Evolutionary conservation across 75 land plant genomes (phyloP).

Genomic region (Selaginella moellendorffii): DNA sequence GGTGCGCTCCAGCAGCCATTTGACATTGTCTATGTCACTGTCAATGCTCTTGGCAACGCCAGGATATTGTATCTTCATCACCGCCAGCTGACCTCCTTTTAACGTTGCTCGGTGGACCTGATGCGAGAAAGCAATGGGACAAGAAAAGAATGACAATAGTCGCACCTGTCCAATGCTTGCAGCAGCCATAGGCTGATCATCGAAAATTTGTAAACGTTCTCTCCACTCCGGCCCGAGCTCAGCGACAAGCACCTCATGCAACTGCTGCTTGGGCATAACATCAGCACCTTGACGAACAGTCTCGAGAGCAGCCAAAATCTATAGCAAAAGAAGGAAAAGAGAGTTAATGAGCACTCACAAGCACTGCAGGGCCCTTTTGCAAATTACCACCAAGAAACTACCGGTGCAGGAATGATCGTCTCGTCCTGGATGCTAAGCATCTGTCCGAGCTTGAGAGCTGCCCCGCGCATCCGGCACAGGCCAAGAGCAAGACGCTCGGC

Average conservation of each 20-base stretch:
- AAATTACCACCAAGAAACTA: slow-evolving; percentile 16
- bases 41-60: slow-evolving; percentile 99
- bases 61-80: slow-evolving; percentile 98
- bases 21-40: slow-evolving; percentile 95
- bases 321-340: neutral
- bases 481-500: slow-evolving; percentile 88
- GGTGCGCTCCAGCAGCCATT: slow-evolving; percentile 58
- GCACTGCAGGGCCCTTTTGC: neutral
- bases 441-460: slow-evolving; percentile 91
- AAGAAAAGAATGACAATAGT: neutral
- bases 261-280: slow-evolving; percentile 82
- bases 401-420: slow-evolving; percentile 74
- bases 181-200: slow-evolving; percentile 91
- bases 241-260: slow-evolving; percentile 54
- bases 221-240: slow-evolving; percentile 81
- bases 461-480: slow-evolving; percentile 96
- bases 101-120: slow-evolving; percentile 89
- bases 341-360: neutral
- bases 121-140: neutral
- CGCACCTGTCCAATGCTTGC: slow-evolving; percentile 97
- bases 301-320: slow-evolving; percentile 92
- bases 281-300: slow-evolving; percentile 97
- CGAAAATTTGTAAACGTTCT: slow-evolving; percentile 64
- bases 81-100: slow-evolving; percentile 66
- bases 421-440: slow-evolving; percentile 99